Percentiles rank a stretch among this genome's conserved stretches.
Evolutionary conservation across 257 asterid species (phyloP).

Genomic region (Lantana camara): DNA sequence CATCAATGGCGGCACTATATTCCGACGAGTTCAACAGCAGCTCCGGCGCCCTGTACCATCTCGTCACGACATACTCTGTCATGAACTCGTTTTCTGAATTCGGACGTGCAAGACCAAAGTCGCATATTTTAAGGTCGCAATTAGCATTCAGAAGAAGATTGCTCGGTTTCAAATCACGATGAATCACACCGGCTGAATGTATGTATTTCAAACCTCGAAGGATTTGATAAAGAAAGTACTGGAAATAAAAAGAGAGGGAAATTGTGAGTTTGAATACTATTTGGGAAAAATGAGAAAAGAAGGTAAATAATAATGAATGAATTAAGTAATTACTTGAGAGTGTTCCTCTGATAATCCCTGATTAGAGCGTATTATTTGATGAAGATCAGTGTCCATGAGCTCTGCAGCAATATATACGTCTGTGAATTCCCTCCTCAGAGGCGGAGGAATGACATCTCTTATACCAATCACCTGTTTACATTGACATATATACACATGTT

Average conservation of each 20-base stretch:
- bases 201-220: slow-evolving; percentile 91
- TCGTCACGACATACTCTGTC: slow-evolving; percentile 98
- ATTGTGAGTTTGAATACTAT: no score
- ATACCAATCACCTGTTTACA: slow-evolving; percentile 64
- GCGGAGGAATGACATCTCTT: slow-evolving; percentile 96
- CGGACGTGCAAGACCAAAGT: slow-evolving; percentile 94
- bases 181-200: slow-evolving; percentile 91
- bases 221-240: slow-evolving; percentile 95
- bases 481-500: neutral
- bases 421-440: slow-evolving; percentile 73
- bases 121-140: slow-evolving; percentile 94
- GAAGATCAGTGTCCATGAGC: slow-evolving; percentile 99
- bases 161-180: slow-evolving; percentile 94
- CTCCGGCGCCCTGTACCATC: slow-evolving; percentile 99
- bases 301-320: no score
- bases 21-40: slow-evolving; percentile 83
- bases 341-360: slow-evolving; percentile 94
- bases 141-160: slow-evolving; percentile 83
- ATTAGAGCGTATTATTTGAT: slow-evolving; percentile 93
- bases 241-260: slow-evolving; percentile 26
- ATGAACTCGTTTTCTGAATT: slow-evolving; percentile 78
- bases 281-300: no score
- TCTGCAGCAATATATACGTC: slow-evolving; percentile 83
- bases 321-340: slow-evolving; percentile 57
- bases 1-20: slow-evolving; percentile 84